Percentiles rank a stretch among this genome's conserved stretches.
phyloP scores from a whole-genome alignment of 495 filamentous ascomycete species.

The Tuber borchii region DNA sequence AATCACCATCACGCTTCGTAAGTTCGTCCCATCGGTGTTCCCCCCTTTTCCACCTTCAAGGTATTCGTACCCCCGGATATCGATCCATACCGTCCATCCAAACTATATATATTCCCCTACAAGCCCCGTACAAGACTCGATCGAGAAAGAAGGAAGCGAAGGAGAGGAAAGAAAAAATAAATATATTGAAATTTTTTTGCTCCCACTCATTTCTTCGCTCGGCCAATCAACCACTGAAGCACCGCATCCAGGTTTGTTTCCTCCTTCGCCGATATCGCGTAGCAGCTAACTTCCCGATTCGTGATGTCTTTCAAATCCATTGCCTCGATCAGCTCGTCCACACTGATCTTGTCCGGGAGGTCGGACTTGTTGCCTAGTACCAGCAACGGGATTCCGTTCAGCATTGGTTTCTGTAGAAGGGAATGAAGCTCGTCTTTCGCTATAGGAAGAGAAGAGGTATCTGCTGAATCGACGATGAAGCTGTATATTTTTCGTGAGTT shows the following conservation, averaged over 20 bases:
- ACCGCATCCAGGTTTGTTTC: conserved; percentile 98
- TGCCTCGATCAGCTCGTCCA: conserved; percentile 90
- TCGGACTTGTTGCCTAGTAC: conserved; percentile 98
- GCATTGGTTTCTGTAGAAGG: conserved; percentile 73
- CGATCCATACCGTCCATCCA: background rate
- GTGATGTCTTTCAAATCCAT: conserved; percentile 85
- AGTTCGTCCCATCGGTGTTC: background rate
- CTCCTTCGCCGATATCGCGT: conserved; percentile 96
- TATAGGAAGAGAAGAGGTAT: conserved; percentile 69
- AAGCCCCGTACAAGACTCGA: background rate
- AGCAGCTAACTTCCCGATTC: conserved; percentile 93
- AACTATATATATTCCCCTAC: conserved; percentile 1
- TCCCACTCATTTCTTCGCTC: conserved; percentile 56
- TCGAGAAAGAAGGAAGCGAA: background rate
- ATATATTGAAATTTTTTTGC: background rate
- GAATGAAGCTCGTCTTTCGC: conserved; percentile 88
- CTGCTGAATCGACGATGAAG: conserved; percentile 92
- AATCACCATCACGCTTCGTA: conserved; percentile 2
- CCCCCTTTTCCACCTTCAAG: background rate
- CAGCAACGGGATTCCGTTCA: conserved; percentile 87
- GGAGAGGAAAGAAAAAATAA: background rate
- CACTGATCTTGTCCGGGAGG: conserved; percentile 73
- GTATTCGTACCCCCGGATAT: background rate
- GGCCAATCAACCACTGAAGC: conserved; percentile 90
- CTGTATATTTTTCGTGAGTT: conserved; percentile 42